phyloP scores from a whole-genome alignment of 768 basidiomycete genomes.

The Brasilioporus rufonigricans region DNA sequence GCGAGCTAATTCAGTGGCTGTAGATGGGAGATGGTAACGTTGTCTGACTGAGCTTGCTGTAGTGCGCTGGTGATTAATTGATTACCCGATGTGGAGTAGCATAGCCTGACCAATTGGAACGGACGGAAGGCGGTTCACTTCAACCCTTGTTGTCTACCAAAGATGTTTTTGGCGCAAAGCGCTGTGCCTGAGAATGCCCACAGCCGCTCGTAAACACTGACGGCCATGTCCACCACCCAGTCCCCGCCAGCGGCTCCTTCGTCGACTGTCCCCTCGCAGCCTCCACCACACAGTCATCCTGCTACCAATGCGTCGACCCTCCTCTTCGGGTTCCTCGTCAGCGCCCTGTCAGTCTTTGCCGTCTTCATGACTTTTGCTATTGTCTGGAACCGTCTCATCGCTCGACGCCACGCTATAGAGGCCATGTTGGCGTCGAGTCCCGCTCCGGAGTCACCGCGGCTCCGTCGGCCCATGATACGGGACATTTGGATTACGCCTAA shows the following conservation, averaged over 20 bases:
- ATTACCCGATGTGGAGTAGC: slow-evolving; percentile 2
- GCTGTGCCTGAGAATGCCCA: slow-evolving; percentile 14
- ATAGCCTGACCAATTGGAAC: slow-evolving; percentile 17
- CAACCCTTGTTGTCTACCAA: not conserved
- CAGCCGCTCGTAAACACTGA: slow-evolving; percentile 5
- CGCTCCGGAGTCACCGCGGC: not conserved
- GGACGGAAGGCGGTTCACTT: not conserved
- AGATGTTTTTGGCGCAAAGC: not conserved
- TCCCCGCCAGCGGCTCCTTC: not conserved
- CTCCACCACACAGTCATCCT: not conserved
- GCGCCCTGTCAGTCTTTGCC: slow-evolving; percentile 30
- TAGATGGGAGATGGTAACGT: slow-evolving; percentile 29
- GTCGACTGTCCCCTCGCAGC: slow-evolving; percentile 1
- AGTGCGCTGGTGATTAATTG: not conserved
- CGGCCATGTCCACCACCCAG: slow-evolving; percentile 24
- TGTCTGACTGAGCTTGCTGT: not conserved
- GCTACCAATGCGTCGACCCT: slow-evolving; percentile 21
- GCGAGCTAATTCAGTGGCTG: not conserved
- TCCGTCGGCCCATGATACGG: slow-evolving; percentile 23
- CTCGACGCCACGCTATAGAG: slow-evolving; percentile 29
- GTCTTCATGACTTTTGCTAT: slow-evolving; percentile 31
- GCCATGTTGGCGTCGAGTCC: slow-evolving; percentile 8
- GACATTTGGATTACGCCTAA: slow-evolving; percentile 17
- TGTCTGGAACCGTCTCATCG: slow-evolving; percentile 33
- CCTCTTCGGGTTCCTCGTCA: slow-evolving; percentile 33